Evolutionary conservation across 2,329 filamentous ascomycete genomes (phyloP).

Genomic region (Ophiostoma pallidulum): DNA sequence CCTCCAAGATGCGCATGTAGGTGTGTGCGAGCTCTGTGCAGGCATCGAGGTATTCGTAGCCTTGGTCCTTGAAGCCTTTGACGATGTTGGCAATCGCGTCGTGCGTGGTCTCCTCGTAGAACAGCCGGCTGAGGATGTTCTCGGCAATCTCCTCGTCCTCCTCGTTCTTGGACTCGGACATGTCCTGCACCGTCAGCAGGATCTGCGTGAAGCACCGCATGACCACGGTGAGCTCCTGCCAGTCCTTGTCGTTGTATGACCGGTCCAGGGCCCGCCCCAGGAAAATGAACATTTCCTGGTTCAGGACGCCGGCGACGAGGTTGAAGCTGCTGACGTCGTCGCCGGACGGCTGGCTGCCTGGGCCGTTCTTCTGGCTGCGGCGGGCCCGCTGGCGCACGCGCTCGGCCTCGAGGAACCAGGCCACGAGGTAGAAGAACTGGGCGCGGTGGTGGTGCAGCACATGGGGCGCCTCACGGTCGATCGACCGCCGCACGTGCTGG

Average conservation of each 20-base stretch:
- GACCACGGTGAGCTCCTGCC: conserved; percentile 75
- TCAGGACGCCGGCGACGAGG: conserved; percentile 79
- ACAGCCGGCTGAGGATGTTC: conserved; percentile 93
- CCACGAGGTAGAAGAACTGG: conserved; percentile 86
- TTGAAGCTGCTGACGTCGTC: conserved; percentile 68
- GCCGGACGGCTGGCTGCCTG: conserved; percentile 18
- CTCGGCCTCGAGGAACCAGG: conserved; percentile 89
- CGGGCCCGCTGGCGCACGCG: conserved; percentile 57
- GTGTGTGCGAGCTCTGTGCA: conserved; percentile 86
- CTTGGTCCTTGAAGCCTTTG: conserved; percentile 83
- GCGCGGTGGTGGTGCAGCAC: conserved; percentile 65
- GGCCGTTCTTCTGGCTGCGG: conserved; percentile 32
- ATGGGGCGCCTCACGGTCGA: conserved; percentile 81
- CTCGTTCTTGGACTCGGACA: conserved; percentile 72
- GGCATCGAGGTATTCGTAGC: conserved; percentile 86
- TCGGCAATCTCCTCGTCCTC: conserved; percentile 98
- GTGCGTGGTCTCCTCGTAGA: conserved; percentile 93
- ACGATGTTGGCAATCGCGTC: conserved; percentile 75
- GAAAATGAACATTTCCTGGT: conserved; percentile 89
- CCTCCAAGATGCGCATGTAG: conserved; percentile 83
- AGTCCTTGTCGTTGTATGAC: conserved; percentile 72
- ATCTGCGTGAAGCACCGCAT: conserved; percentile 96
- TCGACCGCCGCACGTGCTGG: conserved; percentile 72
- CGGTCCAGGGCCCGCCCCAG: conserved; percentile 75
- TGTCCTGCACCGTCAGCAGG: conserved; percentile 82